These are phyloP conservation scores for Coemansia sp. DNA, from an alignment of 192 early-diverging fungal species.

Conservation along the genomic window DNA sequence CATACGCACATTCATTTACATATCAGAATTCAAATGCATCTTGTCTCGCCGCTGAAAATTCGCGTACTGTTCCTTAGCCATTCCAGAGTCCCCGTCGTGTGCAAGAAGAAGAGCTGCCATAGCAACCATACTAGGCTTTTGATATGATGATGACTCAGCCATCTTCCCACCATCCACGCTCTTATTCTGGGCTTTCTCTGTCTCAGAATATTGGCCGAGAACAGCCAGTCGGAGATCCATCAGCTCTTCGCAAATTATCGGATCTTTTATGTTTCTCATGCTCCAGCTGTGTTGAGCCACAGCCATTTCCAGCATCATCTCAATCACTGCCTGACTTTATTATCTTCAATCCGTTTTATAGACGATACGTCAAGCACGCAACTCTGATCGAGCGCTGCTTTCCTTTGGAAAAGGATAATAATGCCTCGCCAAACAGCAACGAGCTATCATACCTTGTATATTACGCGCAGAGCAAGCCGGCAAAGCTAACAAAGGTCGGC, in stretches of 20 bases:
- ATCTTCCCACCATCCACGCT: conserved; percentile 10
- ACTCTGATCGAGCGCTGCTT: conserved; percentile 76
- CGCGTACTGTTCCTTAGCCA: too few relatives aligned
- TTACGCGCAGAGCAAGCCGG: conserved; percentile 84
- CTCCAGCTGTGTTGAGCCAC: conserved; percentile 20
- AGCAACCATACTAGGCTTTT: background rate
- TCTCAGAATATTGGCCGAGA: conserved; percentile 11
- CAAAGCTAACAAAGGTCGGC: conserved; percentile 90
- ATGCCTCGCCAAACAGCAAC: conserved; percentile 63
- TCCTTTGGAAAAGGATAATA: conserved; percentile 48
- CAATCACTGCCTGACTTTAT: conserved; percentile 33
- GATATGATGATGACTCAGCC: background rate
- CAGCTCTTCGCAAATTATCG: background rate
- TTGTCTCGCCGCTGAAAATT: too few relatives aligned
- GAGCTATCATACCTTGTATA: conserved; percentile 85
- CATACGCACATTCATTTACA: too few relatives aligned
- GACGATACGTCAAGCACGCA: conserved; percentile 74
- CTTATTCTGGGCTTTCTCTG: conserved; percentile 22
- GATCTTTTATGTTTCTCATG: conserved; percentile 9
- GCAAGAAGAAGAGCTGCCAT: too few relatives aligned
- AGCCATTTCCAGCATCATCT: conserved; percentile 32
- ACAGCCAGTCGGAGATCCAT: background rate
- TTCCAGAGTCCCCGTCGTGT: too few relatives aligned
- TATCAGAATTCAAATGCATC: too few relatives aligned
- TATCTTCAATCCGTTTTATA: conserved; percentile 41